Conservation (phyloP, 2,329 filamentous ascomycete genomes). For the Neofusicoccum umdonicola region DNA sequence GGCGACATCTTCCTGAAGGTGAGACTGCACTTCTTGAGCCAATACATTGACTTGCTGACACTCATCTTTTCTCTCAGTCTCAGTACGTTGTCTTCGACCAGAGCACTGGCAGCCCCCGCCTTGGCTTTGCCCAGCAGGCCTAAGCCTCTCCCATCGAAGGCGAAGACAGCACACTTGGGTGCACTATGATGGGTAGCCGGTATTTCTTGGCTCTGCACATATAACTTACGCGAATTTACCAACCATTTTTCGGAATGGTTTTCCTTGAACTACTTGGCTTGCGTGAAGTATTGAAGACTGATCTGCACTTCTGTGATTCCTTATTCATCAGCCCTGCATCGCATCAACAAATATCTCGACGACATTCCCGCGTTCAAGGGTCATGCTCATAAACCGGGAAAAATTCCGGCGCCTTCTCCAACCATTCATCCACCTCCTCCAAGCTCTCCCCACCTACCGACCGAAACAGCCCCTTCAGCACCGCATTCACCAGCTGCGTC, state of each 20-base stretch:
- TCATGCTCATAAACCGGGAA: background rate
- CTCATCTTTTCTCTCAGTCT: constrained; percentile 23
- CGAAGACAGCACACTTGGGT: too few species aligned
- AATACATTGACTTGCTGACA: too few species aligned
- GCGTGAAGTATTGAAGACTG: too few species aligned
- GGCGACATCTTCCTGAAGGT: constrained; percentile 78
- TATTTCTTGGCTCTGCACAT: too few species aligned
- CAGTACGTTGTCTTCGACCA: constrained; percentile 70
- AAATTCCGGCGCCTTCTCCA: background rate
- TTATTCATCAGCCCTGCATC: too few species aligned
- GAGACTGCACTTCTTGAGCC: background rate
- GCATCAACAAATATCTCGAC: too few species aligned
- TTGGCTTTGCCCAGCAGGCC: constrained; percentile 33
- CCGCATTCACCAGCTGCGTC: background rate
- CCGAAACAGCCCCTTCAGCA: background rate
- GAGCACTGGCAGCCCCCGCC: constrained; percentile 36
- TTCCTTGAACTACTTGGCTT: too few species aligned
- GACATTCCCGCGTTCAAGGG: too few species aligned
- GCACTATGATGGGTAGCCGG: too few species aligned
- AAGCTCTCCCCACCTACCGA: background rate
- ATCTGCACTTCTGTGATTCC: too few species aligned
- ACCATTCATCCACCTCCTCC: background rate
- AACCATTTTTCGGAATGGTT: too few species aligned
- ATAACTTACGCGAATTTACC: too few species aligned
- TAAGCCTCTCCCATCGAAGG: background rate